phyloP scores from a whole-genome alignment of 164 flowering plant species.

The Vitis labrusca region DNA sequence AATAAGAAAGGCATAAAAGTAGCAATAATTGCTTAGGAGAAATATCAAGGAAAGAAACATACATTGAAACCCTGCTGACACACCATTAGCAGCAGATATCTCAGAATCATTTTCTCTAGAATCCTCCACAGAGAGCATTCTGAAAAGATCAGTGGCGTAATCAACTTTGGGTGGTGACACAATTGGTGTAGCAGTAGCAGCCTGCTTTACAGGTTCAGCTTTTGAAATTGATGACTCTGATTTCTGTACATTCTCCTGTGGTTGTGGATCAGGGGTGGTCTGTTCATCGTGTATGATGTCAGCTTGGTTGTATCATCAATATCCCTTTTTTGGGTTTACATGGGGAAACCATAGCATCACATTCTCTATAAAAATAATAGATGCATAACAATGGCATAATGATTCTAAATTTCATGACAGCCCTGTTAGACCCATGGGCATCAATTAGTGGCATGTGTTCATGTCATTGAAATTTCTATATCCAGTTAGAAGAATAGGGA shows the following conservation, averaged over 20 bases:
- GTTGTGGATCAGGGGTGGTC: constrained; percentile 14
- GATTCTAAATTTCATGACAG: too few species aligned
- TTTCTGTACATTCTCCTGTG: constrained; percentile 15
- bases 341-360: neutral
- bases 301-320: neutral
- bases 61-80: constrained; percentile 21
- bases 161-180: constrained; percentile 29
- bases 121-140: constrained; percentile 28
- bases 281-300: constrained; percentile 7
- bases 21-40: neutral
- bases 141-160: constrained; percentile 39
- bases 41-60: constrained; percentile 10
- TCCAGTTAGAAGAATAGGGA: too few species aligned
- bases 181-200: constrained; percentile 10
- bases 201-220: constrained; percentile 12
- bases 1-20: neutral
- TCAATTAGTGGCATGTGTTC: too few species aligned
- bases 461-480: too few species aligned
- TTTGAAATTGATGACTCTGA: constrained; percentile 12
- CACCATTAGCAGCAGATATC: constrained; percentile 14
- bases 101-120: constrained; percentile 20
- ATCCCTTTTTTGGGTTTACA: neutral
- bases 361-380: neutral
- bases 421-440: too few species aligned
- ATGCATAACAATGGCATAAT: neutral